Percentiles rank a stretch among this genome's conserved stretches.
phyloP scores from a whole-genome alignment of 2,329 filamentous ascomycete genomes.

The Trichoderma atroviride region DNA sequence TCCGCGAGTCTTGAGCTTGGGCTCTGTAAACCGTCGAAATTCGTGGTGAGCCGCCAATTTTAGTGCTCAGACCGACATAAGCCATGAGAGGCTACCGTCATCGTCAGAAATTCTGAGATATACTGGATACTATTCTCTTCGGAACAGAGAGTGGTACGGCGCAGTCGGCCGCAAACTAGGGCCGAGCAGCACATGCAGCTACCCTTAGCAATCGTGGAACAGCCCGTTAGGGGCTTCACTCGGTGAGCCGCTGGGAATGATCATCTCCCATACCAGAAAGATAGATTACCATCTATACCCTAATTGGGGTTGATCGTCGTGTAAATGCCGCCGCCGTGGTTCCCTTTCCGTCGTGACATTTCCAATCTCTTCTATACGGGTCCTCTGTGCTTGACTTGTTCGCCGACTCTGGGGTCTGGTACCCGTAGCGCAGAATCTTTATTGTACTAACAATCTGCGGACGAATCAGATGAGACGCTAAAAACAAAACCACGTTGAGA shows the following conservation, averaged over 20 bases:
- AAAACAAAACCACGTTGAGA: conserved; percentile 5
- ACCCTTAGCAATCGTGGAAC: not conserved
- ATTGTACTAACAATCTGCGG: not conserved
- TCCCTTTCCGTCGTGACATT: not conserved
- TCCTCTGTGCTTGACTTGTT: not conserved
- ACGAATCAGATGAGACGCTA: conserved; percentile 6
- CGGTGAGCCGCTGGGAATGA: not conserved
- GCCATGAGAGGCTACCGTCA: not conserved
- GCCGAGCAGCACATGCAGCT: not conserved
- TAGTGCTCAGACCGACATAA: not conserved
- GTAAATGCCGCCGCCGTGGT: not conserved
- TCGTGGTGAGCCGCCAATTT: not conserved
- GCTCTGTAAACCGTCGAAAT: not conserved
- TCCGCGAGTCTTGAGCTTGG: not conserved
- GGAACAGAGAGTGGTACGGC: not conserved
- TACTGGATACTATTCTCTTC: not conserved
- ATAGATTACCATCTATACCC: not conserved
- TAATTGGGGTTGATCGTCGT: not conserved
- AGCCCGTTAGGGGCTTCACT: not conserved
- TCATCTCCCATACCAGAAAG: not conserved
- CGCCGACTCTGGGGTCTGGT: conserved; percentile 24
- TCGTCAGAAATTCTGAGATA: not conserved
- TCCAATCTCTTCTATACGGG: not conserved
- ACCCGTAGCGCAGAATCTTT: conserved; percentile 5
- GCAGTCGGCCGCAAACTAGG: not conserved